A percentile compares a stretch with the other conserved stretches of the same genome.
These are phyloP conservation scores for Nasturtium officinale DNA, from an alignment of 345 rosid genomes.

Conservation along the genomic window DNA sequence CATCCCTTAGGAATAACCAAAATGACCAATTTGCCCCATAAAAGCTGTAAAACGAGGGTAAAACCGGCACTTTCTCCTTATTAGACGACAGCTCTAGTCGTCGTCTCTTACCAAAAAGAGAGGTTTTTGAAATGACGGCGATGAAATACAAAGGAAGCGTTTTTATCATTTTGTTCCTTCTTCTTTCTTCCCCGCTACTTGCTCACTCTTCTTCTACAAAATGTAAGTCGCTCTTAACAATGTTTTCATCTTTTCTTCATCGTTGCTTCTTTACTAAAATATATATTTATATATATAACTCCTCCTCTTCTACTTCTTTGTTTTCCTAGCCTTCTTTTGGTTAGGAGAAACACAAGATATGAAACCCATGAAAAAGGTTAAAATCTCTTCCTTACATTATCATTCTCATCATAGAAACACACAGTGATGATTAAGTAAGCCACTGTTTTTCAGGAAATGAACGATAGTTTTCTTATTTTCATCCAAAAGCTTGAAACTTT, in stretches of 20 bases:
- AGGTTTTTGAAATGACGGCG: slow-evolving; percentile 38
- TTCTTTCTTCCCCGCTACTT: slow-evolving; percentile 1
- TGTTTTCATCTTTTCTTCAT: background rate
- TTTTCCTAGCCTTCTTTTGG: slow-evolving; percentile 32
- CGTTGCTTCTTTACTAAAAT: background rate
- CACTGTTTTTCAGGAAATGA: background rate
- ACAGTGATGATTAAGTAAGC: background rate
- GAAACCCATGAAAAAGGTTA: slow-evolving; percentile 36
- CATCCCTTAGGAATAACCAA: background rate
- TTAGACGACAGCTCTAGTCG: slow-evolving; percentile 28
- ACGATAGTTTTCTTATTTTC: background rate
- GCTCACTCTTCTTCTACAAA: slow-evolving; percentile 33
- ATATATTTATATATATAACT: background rate
- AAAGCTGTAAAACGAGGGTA: slow-evolving; percentile 23
- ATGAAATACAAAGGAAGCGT: slow-evolving; percentile 38
- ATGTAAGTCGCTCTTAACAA: slow-evolving; percentile 23
- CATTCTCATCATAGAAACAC: background rate
- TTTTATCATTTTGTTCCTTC: slow-evolving; percentile 24
- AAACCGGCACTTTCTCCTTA: slow-evolving; percentile 31
- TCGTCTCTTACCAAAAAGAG: slow-evolving; percentile 5
- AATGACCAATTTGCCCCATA: slow-evolving; percentile 33
- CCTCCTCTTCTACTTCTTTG: background rate
- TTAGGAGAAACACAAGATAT: slow-evolving; percentile 28
- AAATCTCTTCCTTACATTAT: background rate
- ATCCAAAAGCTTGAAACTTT: background rate